phyloP scores from a whole-genome alignment of 2,329 filamentous ascomycete species.

The Alternaria panax region DNA sequence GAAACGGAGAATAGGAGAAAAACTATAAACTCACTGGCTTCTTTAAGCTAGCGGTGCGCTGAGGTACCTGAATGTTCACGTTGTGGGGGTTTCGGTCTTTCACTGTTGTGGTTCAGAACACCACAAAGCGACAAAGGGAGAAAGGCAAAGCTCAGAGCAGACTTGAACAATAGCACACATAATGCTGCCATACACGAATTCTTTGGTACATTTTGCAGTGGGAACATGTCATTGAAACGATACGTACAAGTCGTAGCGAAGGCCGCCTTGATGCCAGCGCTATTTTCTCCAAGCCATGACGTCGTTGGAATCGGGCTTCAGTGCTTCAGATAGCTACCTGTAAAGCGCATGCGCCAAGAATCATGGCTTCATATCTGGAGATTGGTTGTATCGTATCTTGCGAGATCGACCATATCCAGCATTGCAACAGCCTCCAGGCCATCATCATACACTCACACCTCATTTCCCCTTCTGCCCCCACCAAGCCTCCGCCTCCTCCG shows the following conservation, averaged over 20 bases:
- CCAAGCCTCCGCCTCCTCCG: conserved; percentile 61
- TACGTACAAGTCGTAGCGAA: neutral
- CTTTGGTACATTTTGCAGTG: too few species aligned
- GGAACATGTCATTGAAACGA: neutral
- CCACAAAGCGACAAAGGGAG: neutral
- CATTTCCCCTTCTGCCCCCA: conserved; percentile 64
- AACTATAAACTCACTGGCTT: too few species aligned
- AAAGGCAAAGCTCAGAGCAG: too few species aligned
- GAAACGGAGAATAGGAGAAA: too few species aligned
- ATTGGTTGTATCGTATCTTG: too few species aligned
- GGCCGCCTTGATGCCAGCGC: neutral
- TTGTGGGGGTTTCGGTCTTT: neutral
- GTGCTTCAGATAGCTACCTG: too few species aligned
- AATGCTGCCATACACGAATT: neutral
- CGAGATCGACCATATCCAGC: neutral
- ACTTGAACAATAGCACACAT: too few species aligned
- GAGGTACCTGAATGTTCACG: neutral
- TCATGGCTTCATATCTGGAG: too few species aligned
- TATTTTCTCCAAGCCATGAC: neutral
- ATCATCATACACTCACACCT: conserved; percentile 7
- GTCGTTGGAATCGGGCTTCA: too few species aligned
- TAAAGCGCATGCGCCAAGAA: too few species aligned
- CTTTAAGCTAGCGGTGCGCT: neutral
- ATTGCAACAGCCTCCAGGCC: neutral
- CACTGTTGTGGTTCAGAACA: neutral